phyloP scores from a whole-genome alignment of 352 stramenopile genomes.

The Pythium coloratum region DNA sequence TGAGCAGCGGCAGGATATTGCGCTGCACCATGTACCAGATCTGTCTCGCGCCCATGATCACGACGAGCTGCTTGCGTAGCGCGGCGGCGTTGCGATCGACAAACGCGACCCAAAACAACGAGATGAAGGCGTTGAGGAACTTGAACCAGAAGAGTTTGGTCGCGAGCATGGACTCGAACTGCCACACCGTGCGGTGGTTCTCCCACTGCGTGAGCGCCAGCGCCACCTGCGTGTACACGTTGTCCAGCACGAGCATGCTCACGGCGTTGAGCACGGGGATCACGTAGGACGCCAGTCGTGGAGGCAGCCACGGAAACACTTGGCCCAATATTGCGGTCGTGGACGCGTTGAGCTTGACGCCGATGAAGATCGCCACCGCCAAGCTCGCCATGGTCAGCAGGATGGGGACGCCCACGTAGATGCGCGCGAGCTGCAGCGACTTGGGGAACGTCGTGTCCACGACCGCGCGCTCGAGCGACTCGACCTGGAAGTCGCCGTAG shows the following conservation, averaged over 20 bases:
- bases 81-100: constrained; percentile 48
- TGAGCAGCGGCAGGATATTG: constrained; percentile 52
- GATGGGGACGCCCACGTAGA: constrained; percentile 58
- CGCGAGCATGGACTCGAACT: constrained; percentile 78
- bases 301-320: constrained; percentile 41
- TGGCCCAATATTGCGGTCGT: constrained; percentile 29
- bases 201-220: constrained; percentile 65
- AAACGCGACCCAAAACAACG: constrained; percentile 79
- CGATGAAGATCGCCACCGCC: constrained; percentile 60
- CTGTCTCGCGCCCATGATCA: constrained; percentile 72
- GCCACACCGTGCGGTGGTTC: constrained; percentile 77
- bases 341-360: constrained; percentile 42
- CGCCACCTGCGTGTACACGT: constrained; percentile 67
- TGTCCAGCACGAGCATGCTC: constrained; percentile 72
- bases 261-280: constrained; percentile 66
- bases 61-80: constrained; percentile 64
- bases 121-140: constrained; percentile 82
- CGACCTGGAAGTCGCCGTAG: constrained; percentile 72
- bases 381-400: constrained; percentile 53
- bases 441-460: constrained; percentile 65
- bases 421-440: constrained; percentile 53
- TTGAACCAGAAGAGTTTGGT: constrained; percentile 83
- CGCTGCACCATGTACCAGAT: constrained; percentile 62
- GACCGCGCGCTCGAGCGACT: constrained; percentile 38
- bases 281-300: constrained; percentile 45